Conservation (phyloP, 2,329 filamentous ascomycete species). For the Apiospora kogelbergensis region DNA sequence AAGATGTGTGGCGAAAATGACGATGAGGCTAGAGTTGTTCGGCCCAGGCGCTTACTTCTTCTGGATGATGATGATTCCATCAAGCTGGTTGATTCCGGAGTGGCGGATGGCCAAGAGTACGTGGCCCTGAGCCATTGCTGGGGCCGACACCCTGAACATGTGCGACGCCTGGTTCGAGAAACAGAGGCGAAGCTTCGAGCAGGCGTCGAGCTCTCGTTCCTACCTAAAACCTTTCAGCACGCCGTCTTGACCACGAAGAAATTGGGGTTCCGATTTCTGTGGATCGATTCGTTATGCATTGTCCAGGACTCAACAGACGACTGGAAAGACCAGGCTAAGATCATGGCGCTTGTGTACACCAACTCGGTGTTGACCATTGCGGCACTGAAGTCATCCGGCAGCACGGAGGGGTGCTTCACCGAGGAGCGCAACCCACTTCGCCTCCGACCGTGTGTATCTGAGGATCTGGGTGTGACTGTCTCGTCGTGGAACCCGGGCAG, state of each 20-base stretch:
- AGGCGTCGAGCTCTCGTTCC: not conserved
- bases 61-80: not conserved
- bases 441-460: not conserved
- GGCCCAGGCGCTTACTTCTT: slow-evolving; percentile 4
- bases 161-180: not conserved
- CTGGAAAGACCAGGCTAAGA: slow-evolving; percentile 10
- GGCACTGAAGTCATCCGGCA: slow-evolving; percentile 8
- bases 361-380: slow-evolving; percentile 15
- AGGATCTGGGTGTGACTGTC: slow-evolving; percentile 1
- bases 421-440: slow-evolving; percentile 8
- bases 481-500: not conserved
- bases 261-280: slow-evolving; percentile 12
- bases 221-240: slow-evolving; percentile 13
- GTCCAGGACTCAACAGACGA: slow-evolving; percentile 13
- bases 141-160: not conserved
- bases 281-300: slow-evolving; percentile 17
- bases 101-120: not conserved
- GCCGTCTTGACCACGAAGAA: slow-evolving; percentile 7
- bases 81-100: slow-evolving; percentile 6
- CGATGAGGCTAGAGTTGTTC: slow-evolving; percentile 2
- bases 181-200: slow-evolving; percentile 5
- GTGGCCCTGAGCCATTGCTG: slow-evolving; percentile 10
- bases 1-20: not conserved
- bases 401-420: slow-evolving; percentile 5
- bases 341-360: slow-evolving; percentile 12